These are phyloP conservation scores for Volvox reticuliferus DNA, from an alignment of 139 green algal species.

Conservation along the genomic window DNA sequence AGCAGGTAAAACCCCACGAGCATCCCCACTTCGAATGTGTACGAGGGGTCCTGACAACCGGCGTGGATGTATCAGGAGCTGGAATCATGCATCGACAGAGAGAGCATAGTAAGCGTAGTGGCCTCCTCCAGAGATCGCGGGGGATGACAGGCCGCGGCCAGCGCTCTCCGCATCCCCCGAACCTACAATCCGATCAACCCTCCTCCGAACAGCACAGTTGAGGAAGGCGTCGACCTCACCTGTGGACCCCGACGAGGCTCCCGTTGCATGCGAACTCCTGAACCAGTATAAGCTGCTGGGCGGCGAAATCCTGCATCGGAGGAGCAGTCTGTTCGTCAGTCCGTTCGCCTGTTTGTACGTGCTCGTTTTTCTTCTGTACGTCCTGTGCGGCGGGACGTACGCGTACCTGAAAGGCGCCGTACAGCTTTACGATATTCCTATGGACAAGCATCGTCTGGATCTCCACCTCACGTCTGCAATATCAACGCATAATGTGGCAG, in stretches of 20 bases:
- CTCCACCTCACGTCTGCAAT: not conserved
- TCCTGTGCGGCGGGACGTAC: not conserved
- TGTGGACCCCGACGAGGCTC: conserved; percentile 16
- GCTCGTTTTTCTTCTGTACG: too few species aligned
- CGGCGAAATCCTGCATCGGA: not conserved
- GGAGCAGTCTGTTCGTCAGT: not conserved
- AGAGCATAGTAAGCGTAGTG: too few species aligned
- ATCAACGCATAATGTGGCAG: not conserved
- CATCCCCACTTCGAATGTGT: too few species aligned
- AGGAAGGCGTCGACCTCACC: not conserved
- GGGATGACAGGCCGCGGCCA: not conserved
- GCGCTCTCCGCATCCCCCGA: too few species aligned
- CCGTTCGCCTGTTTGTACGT: not conserved
- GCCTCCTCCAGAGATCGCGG: not conserved
- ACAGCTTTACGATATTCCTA: conserved; percentile 6
- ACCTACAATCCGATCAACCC: too few species aligned
- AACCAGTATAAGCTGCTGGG: conserved; percentile 30
- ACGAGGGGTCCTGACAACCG: too few species aligned
- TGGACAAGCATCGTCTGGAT: conserved; percentile 3
- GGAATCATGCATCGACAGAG: too few species aligned
- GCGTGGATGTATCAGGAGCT: not conserved
- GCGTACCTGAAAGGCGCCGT: conserved; percentile 34
- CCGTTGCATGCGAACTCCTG: conserved; percentile 19
- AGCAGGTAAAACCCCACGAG: not conserved
- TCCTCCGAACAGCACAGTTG: not conserved